A percentile compares a stretch with the other conserved stretches of the same genome.
These are phyloP conservation scores for Remersonia thermophila DNA, from an alignment of 2,329 filamentous ascomycete species.

Conservation along the genomic window DNA sequence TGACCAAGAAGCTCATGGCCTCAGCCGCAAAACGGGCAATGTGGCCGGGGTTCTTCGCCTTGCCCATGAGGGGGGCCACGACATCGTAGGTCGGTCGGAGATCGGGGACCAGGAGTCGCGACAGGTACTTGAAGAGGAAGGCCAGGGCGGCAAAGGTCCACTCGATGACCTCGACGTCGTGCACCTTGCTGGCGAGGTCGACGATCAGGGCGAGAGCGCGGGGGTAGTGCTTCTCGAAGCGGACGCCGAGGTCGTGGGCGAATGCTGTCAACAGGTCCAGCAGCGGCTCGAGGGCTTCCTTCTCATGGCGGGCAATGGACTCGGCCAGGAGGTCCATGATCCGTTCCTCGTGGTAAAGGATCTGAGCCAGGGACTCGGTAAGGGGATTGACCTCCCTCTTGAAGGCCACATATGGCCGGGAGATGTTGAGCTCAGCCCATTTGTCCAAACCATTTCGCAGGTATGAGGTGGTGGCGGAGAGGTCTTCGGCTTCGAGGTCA, in stretches of 20 bases:
- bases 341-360: conserved; percentile 77
- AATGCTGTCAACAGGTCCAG: conserved; percentile 83
- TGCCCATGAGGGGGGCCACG: conserved; percentile 74
- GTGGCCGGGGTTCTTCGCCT: conserved; percentile 68
- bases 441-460: conserved; percentile 71
- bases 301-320: conserved; percentile 67
- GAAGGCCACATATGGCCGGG: conserved; percentile 68
- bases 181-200: conserved; percentile 62
- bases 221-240: conserved; percentile 82
- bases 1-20: conserved; percentile 83
- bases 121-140: conserved; percentile 95
- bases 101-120: conserved; percentile 73
- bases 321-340: conserved; percentile 68
- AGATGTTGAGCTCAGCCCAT: conserved; percentile 88
- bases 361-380: conserved; percentile 81
- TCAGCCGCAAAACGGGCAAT: conserved; percentile 89
- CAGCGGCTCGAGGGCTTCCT: conserved; percentile 71
- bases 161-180: conserved; percentile 82
- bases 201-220: conserved; percentile 63
- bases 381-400: conserved; percentile 61
- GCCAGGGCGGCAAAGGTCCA: conserved; percentile 93
- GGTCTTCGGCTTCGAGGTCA: conserved; percentile 68
- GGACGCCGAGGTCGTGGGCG: conserved; percentile 78
- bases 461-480: conserved; percentile 69
- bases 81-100: conserved; percentile 73